phyloP scores from a whole-genome alignment of 805 yeast species.

The Monosporozyma aerobia region DNA sequence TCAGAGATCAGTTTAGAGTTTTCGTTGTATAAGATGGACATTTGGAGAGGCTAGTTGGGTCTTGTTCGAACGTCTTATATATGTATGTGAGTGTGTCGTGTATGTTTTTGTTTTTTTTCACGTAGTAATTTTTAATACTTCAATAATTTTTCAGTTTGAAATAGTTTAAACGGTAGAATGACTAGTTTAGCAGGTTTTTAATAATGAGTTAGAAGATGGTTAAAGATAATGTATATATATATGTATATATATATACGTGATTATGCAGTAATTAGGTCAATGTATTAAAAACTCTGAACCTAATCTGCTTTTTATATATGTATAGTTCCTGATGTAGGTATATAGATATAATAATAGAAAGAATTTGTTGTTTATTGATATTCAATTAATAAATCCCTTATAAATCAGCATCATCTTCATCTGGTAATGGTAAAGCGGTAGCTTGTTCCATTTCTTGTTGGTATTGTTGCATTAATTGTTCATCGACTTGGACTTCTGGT shows the following conservation, averaged over 20 bases:
- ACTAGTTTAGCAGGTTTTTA: background rate
- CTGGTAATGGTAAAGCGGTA: constrained; percentile 98
- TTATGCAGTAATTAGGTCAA: background rate
- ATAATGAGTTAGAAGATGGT: background rate
- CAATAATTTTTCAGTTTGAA: background rate
- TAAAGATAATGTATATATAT: background rate
- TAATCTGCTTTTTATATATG: background rate
- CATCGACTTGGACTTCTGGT: constrained; percentile 97
- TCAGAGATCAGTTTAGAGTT: constrained; percentile 21
- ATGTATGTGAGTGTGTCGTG: background rate
- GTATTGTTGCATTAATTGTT: constrained; percentile 93
- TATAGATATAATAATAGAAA: background rate
- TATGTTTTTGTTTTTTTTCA: background rate
- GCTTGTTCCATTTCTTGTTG: constrained; percentile 99
- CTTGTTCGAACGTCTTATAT: background rate
- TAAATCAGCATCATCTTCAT: constrained; percentile 99
- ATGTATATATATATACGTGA: background rate
- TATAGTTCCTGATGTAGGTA: background rate
- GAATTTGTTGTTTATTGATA: background rate
- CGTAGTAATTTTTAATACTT: background rate
- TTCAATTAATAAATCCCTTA: constrained; percentile 32
- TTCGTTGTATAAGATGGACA: constrained; percentile 19
- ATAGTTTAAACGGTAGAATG: too few species aligned
- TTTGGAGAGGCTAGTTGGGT: background rate
- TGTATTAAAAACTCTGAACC: background rate